phyloP scores from a whole-genome alignment of 2,329 filamentous ascomycete species.

The Pseudogymnoascus sp. region DNA sequence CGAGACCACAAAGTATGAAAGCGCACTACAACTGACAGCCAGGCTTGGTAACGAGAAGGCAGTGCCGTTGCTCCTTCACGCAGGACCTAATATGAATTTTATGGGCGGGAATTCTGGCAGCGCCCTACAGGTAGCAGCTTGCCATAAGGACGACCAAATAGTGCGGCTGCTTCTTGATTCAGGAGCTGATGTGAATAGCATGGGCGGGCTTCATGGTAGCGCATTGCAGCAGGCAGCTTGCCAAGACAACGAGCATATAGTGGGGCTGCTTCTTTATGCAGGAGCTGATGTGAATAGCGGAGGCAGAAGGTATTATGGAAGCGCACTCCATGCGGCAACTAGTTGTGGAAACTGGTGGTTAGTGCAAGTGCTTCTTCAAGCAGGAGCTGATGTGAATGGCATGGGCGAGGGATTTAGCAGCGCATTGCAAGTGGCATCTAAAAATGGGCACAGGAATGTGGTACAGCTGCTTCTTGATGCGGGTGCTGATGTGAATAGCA shows the following conservation, averaged over 20 bases:
- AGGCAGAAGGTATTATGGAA: not conserved
- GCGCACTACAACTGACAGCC: too few relatives aligned
- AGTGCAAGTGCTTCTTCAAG: slow-evolving; percentile 11
- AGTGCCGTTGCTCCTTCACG: too few relatives aligned
- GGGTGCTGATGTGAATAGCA: slow-evolving; percentile 12
- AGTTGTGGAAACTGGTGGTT: slow-evolving; percentile 9
- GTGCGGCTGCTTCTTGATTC: too few relatives aligned
- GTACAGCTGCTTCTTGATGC: slow-evolving; percentile 11
- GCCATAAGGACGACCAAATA: too few relatives aligned
- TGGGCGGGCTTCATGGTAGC: too few relatives aligned
- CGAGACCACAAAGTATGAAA: not conserved
- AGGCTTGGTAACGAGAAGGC: not conserved
- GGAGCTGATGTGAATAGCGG: not conserved
- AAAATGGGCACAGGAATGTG: not conserved
- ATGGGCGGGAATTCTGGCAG: too few relatives aligned
- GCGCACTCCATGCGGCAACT: slow-evolving; percentile 10
- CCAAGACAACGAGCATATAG: not conserved
- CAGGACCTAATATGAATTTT: too few relatives aligned
- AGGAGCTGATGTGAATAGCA: too few relatives aligned
- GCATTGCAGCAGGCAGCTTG: too few relatives aligned
- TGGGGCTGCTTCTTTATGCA: slow-evolving; percentile 9
- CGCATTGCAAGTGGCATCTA: slow-evolving; percentile 1
- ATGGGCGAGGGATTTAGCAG: not conserved
- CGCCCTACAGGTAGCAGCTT: too few relatives aligned
- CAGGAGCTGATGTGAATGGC: slow-evolving; percentile 12